Percentiles rank a stretch among this genome's conserved stretches.
These are phyloP conservation scores for Rhodosporidiobolus sp. DNA, from an alignment of 768 basidiomycete genomes.

Conservation along the genomic window DNA sequence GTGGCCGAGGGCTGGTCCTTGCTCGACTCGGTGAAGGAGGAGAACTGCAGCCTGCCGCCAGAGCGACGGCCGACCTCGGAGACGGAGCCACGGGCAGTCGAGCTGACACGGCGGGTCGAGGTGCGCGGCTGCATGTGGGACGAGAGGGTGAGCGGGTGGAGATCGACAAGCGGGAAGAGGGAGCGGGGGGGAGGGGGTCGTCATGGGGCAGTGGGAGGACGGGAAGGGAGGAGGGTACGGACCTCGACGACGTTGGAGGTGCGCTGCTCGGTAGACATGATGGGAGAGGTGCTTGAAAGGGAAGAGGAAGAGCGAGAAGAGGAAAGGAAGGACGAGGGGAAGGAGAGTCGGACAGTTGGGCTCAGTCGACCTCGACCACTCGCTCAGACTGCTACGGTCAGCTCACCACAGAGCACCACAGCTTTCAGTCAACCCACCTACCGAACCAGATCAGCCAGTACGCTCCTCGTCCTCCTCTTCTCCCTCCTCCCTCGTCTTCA, in stretches of 20 bases:
- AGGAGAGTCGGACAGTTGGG: neutral
- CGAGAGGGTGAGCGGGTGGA: neutral
- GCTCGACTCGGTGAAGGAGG: conserved; percentile 43
- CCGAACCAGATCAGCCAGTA: no score
- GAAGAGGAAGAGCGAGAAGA: no score
- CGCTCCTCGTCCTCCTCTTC: no score
- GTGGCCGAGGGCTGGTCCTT: conserved; percentile 88
- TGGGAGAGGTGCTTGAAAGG: neutral
- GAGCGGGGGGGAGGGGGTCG: neutral
- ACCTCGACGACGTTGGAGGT: conserved; percentile 1
- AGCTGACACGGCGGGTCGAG: conserved; percentile 21
- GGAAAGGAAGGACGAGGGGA: neutral
- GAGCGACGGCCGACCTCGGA: conserved; percentile 27
- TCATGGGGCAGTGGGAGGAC: neutral
- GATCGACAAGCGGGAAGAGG: neutral
- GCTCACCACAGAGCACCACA: no score
- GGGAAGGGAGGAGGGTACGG: neutral
- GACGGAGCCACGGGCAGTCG: conserved; percentile 26
- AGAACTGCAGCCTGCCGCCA: conserved; percentile 29
- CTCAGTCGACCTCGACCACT: neutral
- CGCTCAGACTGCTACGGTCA: no score
- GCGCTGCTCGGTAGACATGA: neutral
- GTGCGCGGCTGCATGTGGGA: conserved; percentile 1
- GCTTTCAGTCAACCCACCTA: no score
- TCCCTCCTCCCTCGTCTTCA: no score